These are phyloP conservation scores for Trichoderma arundinaceum DNA, from an alignment of 2,329 filamentous ascomycete genomes.

Conservation along the genomic window DNA sequence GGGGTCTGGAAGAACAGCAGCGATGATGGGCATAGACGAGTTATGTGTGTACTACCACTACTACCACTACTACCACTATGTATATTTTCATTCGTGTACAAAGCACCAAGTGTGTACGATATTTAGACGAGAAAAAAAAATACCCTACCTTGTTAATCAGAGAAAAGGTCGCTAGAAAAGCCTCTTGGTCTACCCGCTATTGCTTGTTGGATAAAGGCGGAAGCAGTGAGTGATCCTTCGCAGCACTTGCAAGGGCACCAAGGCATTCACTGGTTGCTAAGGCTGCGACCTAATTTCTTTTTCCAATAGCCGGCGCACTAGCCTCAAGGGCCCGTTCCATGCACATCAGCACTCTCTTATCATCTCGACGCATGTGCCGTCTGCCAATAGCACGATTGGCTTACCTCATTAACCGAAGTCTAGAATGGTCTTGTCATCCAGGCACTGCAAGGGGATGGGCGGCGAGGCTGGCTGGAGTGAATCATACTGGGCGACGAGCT, in stretches of 20 bases:
- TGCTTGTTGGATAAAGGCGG: background rate
- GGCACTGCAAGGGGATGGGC: background rate
- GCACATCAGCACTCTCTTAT: slow-evolving; percentile 19
- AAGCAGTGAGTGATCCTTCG: background rate
- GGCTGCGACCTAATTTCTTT: slow-evolving; percentile 15
- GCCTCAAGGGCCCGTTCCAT: background rate
- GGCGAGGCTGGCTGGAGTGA: background rate
- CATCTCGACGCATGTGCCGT: slow-evolving; percentile 1
- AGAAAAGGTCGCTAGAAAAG: background rate
- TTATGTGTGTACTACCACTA: background rate
- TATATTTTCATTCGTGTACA: background rate
- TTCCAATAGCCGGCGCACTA: slow-evolving; percentile 4
- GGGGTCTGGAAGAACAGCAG: slow-evolving; percentile 45
- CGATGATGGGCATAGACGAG: slow-evolving; percentile 29
- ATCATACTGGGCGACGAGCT: background rate
- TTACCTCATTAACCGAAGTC: background rate
- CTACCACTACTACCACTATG: background rate
- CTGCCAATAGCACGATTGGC: background rate
- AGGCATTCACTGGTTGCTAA: background rate
- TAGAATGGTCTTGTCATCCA: background rate
- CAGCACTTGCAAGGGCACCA: background rate
- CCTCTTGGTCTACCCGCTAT: background rate
- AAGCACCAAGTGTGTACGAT: background rate
- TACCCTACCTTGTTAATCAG: background rate
- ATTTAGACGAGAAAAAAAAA: background rate